Evolutionary conservation across 805 yeast species (phyloP).

Genomic region (Torulaspora maleeae): DNA sequence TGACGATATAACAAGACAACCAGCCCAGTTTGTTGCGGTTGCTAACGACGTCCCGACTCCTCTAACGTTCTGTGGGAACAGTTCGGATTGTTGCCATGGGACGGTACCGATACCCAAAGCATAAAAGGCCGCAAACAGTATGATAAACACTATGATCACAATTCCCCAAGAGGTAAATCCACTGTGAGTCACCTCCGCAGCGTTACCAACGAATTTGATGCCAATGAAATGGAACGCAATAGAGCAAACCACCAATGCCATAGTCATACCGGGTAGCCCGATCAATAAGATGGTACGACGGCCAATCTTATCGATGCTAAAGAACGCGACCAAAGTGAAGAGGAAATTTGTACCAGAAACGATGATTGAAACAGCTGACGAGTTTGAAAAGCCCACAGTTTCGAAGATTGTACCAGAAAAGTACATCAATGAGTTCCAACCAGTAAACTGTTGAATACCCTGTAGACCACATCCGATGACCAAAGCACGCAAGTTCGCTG

Average conservation of each 20-base stretch:
- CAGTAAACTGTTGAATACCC: slow-evolving; percentile 94
- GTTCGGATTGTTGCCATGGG: slow-evolving; percentile 97
- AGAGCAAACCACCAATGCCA: slow-evolving; percentile 72
- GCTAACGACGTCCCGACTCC: slow-evolving; percentile 89
- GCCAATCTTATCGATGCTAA: slow-evolving; percentile 82
- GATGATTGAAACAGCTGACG: slow-evolving; percentile 92
- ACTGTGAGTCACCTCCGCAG: slow-evolving; percentile 39
- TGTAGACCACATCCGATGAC: slow-evolving; percentile 89
- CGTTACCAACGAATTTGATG: slow-evolving; percentile 48
- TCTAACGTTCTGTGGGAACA: slow-evolving; percentile 90
- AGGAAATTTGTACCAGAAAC: slow-evolving; percentile 93
- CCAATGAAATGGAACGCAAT: slow-evolving; percentile 86
- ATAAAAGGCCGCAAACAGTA: slow-evolving; percentile 80
- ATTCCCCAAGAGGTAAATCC: slow-evolving; percentile 82
- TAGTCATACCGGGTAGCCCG: slow-evolving; percentile 83
- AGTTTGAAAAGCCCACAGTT: slow-evolving; percentile 79
- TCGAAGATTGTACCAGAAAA: slow-evolving; percentile 89
- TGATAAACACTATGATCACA: slow-evolving; percentile 79
- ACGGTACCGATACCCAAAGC: slow-evolving; percentile 96
- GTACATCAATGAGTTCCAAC: slow-evolving; percentile 95
- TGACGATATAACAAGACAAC: slow-evolving; percentile 84
- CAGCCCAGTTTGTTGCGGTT: slow-evolving; percentile 93
- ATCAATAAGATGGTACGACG: slow-evolving; percentile 74
- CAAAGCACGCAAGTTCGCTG: slow-evolving; percentile 84
- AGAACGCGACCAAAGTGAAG: slow-evolving; percentile 79